Conservation (phyloP, 306 rosid genomes). For the Lotus japonicus region DNA sequence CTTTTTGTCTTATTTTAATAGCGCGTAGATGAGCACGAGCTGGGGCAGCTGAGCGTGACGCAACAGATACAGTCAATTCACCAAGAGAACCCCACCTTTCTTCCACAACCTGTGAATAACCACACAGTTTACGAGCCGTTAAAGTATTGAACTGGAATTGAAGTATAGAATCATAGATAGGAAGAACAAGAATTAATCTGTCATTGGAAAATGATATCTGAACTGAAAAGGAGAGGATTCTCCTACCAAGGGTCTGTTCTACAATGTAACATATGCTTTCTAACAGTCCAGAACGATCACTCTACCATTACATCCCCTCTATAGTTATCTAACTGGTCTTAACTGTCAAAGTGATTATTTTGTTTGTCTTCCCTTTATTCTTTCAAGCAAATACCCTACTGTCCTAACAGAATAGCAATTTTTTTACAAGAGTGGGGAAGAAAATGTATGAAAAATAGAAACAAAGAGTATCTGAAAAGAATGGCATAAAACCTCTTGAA, state of each 20-base stretch:
- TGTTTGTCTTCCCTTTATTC: not conserved
- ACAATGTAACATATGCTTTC: not conserved
- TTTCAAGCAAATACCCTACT: not conserved
- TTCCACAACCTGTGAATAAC: slow-evolving; percentile 54
- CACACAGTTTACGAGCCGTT: not conserved
- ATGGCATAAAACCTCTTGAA: slow-evolving; percentile 44
- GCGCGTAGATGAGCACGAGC: slow-evolving; percentile 85
- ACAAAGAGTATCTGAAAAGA: slow-evolving; percentile 19
- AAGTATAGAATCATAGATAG: not conserved
- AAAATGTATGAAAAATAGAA: not conserved
- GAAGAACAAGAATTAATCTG: not conserved
- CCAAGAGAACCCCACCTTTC: slow-evolving; percentile 93
- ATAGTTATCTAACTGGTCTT: not conserved
- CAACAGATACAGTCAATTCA: slow-evolving; percentile 60
- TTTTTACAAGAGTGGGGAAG: not conserved
- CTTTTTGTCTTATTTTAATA: slow-evolving; percentile 63
- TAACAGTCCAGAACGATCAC: not conserved
- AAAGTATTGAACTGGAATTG: not conserved
- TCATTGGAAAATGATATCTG: not conserved
- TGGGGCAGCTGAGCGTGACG: slow-evolving; percentile 68
- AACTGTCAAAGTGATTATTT: not conserved
- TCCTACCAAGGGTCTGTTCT: not conserved
- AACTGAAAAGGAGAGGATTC: not conserved
- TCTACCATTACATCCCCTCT: not conserved
- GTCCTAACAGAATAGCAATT: not conserved